Percentiles rank a stretch among this genome's conserved stretches.
phyloP scores from a whole-genome alignment of 169 alveolate species.

The Neospora caninum region DNA sequence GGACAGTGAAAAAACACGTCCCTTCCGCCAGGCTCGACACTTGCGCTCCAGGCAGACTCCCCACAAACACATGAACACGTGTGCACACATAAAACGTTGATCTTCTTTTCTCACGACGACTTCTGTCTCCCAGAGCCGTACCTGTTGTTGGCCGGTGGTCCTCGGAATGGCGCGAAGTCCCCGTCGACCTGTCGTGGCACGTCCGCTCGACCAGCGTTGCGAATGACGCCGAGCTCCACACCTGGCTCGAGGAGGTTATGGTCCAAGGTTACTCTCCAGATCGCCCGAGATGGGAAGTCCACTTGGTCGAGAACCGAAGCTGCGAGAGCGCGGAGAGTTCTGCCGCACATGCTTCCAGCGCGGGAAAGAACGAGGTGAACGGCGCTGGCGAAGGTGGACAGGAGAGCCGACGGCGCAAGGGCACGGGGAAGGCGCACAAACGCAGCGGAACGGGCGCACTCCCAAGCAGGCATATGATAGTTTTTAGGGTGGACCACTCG shows the following conservation, averaged over 20 bases:
- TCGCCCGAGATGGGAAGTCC: constrained; percentile 42
- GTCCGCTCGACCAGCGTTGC: neutral
- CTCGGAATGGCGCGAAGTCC: constrained; percentile 24
- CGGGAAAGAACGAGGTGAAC: too few relatives aligned
- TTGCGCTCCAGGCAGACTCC: too few relatives aligned
- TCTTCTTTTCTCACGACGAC: neutral
- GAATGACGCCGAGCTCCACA: neutral
- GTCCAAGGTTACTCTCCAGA: constrained; percentile 8
- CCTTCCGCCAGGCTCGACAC: too few relatives aligned
- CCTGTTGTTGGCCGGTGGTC: constrained; percentile 42
- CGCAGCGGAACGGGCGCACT: neutral
- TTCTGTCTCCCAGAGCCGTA: constrained; percentile 6
- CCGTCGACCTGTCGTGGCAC: constrained; percentile 1
- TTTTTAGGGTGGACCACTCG: constrained; percentile 35
- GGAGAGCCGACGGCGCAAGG: too few relatives aligned
- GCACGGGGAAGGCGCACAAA: too few relatives aligned
- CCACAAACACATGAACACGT: too few relatives aligned
- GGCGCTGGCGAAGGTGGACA: too few relatives aligned
- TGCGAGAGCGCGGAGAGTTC: neutral
- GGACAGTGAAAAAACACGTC: too few relatives aligned
- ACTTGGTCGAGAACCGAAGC: neutral
- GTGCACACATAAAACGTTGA: neutral
- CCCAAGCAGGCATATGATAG: neutral
- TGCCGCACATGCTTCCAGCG: too few relatives aligned
- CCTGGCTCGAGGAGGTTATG: constrained; percentile 16